phyloP scores from a whole-genome alignment of 2,329 filamentous ascomycete species.

The Alternaria longipes region DNA sequence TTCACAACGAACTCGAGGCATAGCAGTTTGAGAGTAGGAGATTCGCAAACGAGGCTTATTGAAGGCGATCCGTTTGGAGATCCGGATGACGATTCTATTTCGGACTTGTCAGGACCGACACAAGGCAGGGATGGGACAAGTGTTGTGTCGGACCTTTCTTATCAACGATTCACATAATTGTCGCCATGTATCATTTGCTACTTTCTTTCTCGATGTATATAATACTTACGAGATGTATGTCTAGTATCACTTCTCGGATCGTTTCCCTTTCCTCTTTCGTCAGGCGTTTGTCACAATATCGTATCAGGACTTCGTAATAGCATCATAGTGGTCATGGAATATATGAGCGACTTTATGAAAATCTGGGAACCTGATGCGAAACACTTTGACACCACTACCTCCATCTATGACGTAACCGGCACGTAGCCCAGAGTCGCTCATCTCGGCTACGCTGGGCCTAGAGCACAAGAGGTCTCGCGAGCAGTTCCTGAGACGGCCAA shows the following conservation, averaged over 20 bases:
- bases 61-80: constrained; percentile 48
- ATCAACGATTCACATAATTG: constrained; percentile 26
- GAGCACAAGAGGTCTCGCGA: neutral
- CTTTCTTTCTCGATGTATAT: constrained; percentile 19
- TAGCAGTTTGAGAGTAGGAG: constrained; percentile 41
- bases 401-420: constrained; percentile 22
- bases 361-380: neutral
- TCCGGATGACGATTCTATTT: constrained; percentile 42
- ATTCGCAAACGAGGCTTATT: constrained; percentile 36
- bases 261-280: neutral
- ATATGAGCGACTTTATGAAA: neutral
- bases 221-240: constrained; percentile 3
- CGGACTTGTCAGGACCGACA: constrained; percentile 38
- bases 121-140: constrained; percentile 34
- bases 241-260: neutral
- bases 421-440: constrained; percentile 11
- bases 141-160: constrained; percentile 45
- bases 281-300: neutral
- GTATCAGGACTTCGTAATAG: neutral
- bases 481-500: constrained; percentile 1
- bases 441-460: constrained; percentile 20
- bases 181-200: neutral
- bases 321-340: neutral
- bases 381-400: neutral
- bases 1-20: constrained; percentile 43